phyloP scores from a whole-genome alignment of 2,329 filamentous ascomycete genomes.

The Orbilia ellipsospora region DNA sequence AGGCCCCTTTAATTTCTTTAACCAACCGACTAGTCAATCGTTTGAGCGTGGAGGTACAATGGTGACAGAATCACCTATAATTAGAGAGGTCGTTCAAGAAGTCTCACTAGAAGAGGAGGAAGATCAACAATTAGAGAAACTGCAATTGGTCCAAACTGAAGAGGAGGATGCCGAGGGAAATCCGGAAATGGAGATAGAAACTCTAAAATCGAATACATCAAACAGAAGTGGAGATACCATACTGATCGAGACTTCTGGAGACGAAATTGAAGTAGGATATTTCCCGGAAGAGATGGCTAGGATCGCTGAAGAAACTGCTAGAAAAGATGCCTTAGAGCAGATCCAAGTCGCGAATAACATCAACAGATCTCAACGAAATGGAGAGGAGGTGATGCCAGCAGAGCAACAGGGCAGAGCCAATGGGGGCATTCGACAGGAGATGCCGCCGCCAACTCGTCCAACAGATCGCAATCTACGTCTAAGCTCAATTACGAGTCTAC shows the following conservation, averaged over 20 bases:
- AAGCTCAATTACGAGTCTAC: background rate
- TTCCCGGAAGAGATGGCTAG: no score
- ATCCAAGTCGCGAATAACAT: no score
- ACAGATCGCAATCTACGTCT: background rate
- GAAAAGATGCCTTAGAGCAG: no score
- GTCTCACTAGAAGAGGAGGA: background rate
- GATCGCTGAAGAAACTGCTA: no score
- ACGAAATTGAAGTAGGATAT: background rate
- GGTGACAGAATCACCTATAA: conserved; percentile 3
- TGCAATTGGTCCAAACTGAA: background rate
- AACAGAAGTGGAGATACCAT: no score
- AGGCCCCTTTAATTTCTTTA: background rate
- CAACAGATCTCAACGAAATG: no score
- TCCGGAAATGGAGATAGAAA: no score
- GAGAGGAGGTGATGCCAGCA: no score
- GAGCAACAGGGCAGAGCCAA: background rate
- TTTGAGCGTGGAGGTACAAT: conserved; percentile 4
- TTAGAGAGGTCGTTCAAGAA: background rate
- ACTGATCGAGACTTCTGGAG: no score
- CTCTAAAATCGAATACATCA: no score
- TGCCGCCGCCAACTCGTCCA: conserved; percentile 22
- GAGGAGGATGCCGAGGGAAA: background rate
- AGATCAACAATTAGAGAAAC: background rate
- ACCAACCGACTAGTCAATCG: background rate
- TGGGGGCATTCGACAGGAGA: background rate